phyloP scores from a whole-genome alignment of 1,284 basidiomycete species.

The Phellopilus nigrolimitatus region DNA sequence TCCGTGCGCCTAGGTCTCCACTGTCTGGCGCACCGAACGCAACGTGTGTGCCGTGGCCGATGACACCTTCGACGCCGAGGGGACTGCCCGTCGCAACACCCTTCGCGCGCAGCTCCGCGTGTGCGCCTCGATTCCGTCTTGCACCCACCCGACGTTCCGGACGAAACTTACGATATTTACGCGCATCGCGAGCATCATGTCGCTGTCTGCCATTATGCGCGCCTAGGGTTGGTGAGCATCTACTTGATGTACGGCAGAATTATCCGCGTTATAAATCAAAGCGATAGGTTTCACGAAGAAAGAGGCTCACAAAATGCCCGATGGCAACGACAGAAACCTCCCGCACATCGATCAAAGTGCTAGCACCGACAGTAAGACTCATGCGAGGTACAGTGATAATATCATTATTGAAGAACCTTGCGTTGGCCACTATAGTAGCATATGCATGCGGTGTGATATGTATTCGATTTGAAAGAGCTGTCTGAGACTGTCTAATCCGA shows the following conservation, averaged over 20 bases:
- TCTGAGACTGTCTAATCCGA: slow-evolving; percentile 34
- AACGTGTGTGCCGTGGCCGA: slow-evolving; percentile 15
- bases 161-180: slow-evolving; percentile 89
- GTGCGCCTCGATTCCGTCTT: slow-evolving; percentile 76
- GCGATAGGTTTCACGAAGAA: not conserved
- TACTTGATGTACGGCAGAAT: slow-evolving; percentile 39
- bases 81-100: slow-evolving; percentile 12
- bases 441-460: slow-evolving; percentile 93
- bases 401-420: slow-evolving; percentile 87
- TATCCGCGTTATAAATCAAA: not conserved
- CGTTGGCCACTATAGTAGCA: slow-evolving; percentile 89
- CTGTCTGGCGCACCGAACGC: not conserved
- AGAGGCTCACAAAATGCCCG: slow-evolving; percentile 61
- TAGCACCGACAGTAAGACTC: slow-evolving; percentile 88
- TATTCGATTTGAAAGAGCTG: slow-evolving; percentile 78
- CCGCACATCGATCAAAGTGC: slow-evolving; percentile 76
- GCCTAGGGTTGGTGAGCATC: slow-evolving; percentile 85
- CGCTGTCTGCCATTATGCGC: slow-evolving; percentile 81
- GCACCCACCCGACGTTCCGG: slow-evolving; percentile 84
- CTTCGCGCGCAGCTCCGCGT: slow-evolving; percentile 43
- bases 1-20: too few relatives aligned
- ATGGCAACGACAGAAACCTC: slow-evolving; percentile 87
- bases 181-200: slow-evolving; percentile 79
- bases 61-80: slow-evolving; percentile 15
- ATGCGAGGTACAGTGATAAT: slow-evolving; percentile 76